A percentile compares a stretch with the other conserved stretches of the same genome.
Evolutionary conservation across 2,329 filamentous ascomycete genomes (phyloP).

Genomic region (Fusarium tjaetaba): DNA sequence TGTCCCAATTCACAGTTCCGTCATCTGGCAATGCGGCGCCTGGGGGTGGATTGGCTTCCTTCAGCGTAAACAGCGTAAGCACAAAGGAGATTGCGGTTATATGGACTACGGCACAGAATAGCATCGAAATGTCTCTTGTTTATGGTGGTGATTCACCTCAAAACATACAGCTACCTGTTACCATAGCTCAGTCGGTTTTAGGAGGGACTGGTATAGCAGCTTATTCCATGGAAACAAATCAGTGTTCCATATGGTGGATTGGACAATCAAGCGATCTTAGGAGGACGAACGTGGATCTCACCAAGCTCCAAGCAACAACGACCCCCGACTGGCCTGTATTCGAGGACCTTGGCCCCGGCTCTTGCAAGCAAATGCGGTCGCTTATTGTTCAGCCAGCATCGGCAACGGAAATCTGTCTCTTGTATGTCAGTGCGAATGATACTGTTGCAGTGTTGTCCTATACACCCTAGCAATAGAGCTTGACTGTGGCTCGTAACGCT

Average conservation of each 20-base stretch:
- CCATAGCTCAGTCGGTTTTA: neutral
- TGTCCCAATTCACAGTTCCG: neutral
- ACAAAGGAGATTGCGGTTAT: neutral
- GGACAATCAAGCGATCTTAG: neutral
- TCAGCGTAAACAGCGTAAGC: neutral
- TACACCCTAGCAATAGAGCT: neutral
- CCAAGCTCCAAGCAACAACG: rapidly evolving
- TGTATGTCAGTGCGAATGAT: neutral
- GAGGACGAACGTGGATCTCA: neutral
- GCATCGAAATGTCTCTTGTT: neutral
- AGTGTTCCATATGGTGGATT: neutral
- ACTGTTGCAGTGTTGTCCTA: neutral
- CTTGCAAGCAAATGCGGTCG: neutral
- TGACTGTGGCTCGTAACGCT: no score
- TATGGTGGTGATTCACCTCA: neutral
- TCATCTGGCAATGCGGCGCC: neutral
- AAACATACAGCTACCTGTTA: neutral
- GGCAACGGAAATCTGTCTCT: neutral
- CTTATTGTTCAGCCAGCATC: neutral
- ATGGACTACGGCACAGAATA: neutral
- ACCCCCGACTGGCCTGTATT: neutral
- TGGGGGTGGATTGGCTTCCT: neutral
- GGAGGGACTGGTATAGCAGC: neutral
- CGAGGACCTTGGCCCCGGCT: neutral
- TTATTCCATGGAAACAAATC: neutral